Percentiles rank a stretch among this genome's conserved stretches.
Evolutionary conservation across 768 basidiomycete species (phyloP).

Genomic region (Dentipellis fragilis): DNA sequence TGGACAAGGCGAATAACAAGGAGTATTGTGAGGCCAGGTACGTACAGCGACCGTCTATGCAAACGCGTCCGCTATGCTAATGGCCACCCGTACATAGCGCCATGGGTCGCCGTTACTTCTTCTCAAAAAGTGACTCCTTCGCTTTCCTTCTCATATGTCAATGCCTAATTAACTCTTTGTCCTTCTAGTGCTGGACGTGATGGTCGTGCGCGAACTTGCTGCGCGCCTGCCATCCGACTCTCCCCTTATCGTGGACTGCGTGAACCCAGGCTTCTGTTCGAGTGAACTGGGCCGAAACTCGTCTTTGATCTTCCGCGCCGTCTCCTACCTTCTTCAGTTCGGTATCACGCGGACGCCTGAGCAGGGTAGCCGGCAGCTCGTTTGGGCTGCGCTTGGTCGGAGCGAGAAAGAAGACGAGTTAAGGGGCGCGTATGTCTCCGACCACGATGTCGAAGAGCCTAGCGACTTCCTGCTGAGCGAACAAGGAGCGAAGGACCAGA

Average conservation of each 20-base stretch:
- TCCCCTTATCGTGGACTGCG: slow-evolving; percentile 8
- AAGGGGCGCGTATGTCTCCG: slow-evolving; percentile 16
- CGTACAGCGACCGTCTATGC: background rate
- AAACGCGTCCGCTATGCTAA: background rate
- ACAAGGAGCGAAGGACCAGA: slow-evolving; percentile 20
- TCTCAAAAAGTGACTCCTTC: slow-evolving; percentile 8
- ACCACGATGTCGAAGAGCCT: slow-evolving; percentile 14
- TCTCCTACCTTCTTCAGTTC: background rate
- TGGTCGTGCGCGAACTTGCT: slow-evolving; percentile 9
- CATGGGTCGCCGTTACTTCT: slow-evolving; percentile 3
- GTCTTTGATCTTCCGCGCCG: background rate
- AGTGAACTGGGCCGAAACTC: slow-evolving; percentile 3
- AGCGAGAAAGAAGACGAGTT: slow-evolving; percentile 14
- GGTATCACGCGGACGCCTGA: slow-evolving; percentile 13
- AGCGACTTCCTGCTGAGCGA: slow-evolving; percentile 24
- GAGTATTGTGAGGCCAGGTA: slow-evolving; percentile 6
- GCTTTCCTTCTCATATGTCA: background rate
- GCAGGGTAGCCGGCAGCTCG: slow-evolving; percentile 25
- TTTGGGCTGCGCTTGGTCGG: slow-evolving; percentile 21
- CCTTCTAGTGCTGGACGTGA: slow-evolving; percentile 5
- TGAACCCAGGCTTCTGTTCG: slow-evolving; percentile 9
- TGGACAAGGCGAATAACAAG: slow-evolving; percentile 3
- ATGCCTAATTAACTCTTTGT: background rate
- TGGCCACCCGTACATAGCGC: background rate
- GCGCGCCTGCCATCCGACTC: slow-evolving; percentile 8